Conservation (phyloP, 2,329 filamentous ascomycete species). For the Fusarium humuli region DNA sequence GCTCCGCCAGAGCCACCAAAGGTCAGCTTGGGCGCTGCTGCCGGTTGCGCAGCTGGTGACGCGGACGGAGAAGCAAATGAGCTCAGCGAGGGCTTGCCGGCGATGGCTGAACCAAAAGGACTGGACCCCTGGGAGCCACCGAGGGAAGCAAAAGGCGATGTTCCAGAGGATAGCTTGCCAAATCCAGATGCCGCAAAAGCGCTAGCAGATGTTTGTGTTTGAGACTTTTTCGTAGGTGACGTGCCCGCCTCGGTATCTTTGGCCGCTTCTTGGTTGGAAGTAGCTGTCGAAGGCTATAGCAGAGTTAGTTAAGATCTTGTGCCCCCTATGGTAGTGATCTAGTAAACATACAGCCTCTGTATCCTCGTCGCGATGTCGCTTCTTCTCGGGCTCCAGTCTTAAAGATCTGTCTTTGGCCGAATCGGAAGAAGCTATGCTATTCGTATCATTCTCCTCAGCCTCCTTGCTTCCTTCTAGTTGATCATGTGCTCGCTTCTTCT, state of each 20-base stretch:
- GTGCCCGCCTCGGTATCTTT: constrained; percentile 42
- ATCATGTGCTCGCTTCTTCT: constrained; percentile 74
- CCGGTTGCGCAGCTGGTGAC: constrained; percentile 42
- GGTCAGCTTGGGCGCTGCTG: constrained; percentile 59
- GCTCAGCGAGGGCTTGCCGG: constrained; percentile 52
- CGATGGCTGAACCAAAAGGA: constrained; percentile 59
- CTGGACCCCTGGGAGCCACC: constrained; percentile 61
- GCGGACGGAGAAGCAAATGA: constrained; percentile 51
- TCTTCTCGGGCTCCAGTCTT: constrained; percentile 71
- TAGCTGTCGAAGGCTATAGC: constrained; percentile 34
- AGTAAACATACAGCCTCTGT: constrained; percentile 50
- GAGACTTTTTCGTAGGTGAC: constrained; percentile 43
- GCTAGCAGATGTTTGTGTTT: constrained; percentile 62
- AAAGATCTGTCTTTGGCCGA: constrained; percentile 62
- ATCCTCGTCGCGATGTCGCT: constrained; percentile 68
- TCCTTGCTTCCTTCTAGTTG: constrained; percentile 65
- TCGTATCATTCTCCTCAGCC: constrained; percentile 56
- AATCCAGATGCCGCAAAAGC: constrained; percentile 78
- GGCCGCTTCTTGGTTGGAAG: constrained; percentile 31
- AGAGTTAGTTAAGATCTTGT: constrained; percentile 22
- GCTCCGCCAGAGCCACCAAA: constrained; percentile 58
- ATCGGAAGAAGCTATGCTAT: constrained; percentile 56
- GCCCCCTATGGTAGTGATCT: background rate
- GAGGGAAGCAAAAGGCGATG: constrained; percentile 73
- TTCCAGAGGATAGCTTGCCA: constrained; percentile 71